A percentile compares a stretch with the other conserved stretches of the same genome.
phyloP scores from a whole-genome alignment of 176 grass and related monocot species.

The Hsuehochloa calcarea region DNA sequence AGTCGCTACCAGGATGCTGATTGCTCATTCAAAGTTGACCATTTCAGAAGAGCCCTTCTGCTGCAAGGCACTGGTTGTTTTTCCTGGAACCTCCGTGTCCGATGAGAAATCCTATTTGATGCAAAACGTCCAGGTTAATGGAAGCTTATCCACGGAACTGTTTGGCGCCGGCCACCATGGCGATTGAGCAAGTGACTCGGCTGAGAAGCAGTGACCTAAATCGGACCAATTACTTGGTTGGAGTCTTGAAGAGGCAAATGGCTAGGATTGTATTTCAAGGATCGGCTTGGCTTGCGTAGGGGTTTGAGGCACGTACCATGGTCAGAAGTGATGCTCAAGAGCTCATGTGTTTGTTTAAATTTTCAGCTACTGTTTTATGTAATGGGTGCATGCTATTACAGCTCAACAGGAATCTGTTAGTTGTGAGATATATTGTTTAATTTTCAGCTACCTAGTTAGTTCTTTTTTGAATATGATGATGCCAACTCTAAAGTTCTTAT shows the following conservation, averaged over 20 bases:
- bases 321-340: background rate
- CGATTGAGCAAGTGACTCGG: background rate
- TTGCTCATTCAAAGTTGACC: background rate
- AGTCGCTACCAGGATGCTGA: constrained; percentile 78
- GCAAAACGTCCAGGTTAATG: background rate
- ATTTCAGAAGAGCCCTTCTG: background rate
- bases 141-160: background rate
- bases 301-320: constrained; percentile 13
- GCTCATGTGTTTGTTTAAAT: background rate
- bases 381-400: constrained; percentile 1
- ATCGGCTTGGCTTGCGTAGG: constrained; percentile 8
- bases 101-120: background rate
- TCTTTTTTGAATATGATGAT: too few species aligned
- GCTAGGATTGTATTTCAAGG: background rate
- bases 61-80: background rate
- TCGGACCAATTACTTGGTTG: background rate
- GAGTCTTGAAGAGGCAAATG: background rate
- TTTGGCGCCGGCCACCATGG: background rate
- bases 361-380: background rate
- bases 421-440: background rate
- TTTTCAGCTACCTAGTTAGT: background rate
- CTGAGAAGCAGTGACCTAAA: background rate
- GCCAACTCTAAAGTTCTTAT: too few species aligned
- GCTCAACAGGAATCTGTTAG: background rate
- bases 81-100: background rate